A percentile compares a stretch with the other conserved stretches of the same genome.
Evolutionary conservation across 23 red algal species (phyloP).

Genomic region (Porphyridium purpureum): DNA sequence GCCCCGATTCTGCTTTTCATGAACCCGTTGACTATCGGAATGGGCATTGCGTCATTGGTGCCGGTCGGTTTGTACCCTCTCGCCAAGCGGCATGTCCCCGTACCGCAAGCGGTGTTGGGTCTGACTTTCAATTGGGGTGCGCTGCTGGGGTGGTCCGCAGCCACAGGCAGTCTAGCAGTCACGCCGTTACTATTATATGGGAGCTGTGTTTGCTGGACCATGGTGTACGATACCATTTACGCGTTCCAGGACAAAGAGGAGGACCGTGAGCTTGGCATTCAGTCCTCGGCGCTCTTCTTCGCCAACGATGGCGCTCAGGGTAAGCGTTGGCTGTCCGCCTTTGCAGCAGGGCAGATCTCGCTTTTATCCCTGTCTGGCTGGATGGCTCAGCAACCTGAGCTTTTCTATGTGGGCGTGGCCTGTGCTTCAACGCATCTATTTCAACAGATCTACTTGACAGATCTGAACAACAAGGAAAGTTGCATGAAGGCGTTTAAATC

Average conservation of each 20-base stretch:
- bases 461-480: too few relatives aligned
- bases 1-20: conserved; percentile 42
- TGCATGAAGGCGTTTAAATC: too few relatives aligned
- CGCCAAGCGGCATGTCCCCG: conserved; percentile 47
- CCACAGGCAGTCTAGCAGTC: conserved; percentile 9
- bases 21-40: conserved; percentile 21
- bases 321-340: conserved; percentile 6
- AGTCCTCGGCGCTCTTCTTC: conserved; percentile 48
- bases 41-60: conserved; percentile 16
- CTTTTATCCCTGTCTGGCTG: not conserved
- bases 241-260: conserved; percentile 69
- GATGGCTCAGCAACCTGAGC: conserved; percentile 1
- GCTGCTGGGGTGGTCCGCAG: conserved; percentile 52
- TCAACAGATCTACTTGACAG: too few relatives aligned
- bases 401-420: conserved; percentile 5
- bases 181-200: conserved; percentile 28
- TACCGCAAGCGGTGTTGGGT: conserved; percentile 77
- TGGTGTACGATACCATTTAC: conserved; percentile 99
- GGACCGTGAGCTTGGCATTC: conserved; percentile 31
- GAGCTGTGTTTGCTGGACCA: conserved; percentile 56
- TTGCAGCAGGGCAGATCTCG: not conserved
- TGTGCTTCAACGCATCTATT: conserved; percentile 1
- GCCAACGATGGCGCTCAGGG: conserved; percentile 19
- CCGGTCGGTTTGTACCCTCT: conserved; percentile 66
- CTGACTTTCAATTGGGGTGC: conserved; percentile 74